Conservation (phyloP, 441 rosid species). For the Raphanus hybrid region DNA sequence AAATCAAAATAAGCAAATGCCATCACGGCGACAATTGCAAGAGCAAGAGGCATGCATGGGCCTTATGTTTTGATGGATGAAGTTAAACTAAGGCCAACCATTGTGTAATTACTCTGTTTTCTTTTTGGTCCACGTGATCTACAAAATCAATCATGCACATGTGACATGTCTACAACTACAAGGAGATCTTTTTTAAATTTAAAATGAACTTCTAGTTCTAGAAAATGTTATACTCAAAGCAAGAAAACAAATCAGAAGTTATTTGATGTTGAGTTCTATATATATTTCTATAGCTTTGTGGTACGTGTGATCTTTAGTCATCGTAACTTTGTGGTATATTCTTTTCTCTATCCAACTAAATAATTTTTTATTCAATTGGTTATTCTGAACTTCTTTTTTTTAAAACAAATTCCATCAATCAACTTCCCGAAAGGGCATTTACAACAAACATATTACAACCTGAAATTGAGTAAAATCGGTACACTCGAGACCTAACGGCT, state of each 20-base stretch:
- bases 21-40: slow-evolving; percentile 15
- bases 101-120: slow-evolving; percentile 14
- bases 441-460: too few species aligned
- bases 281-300: neutral
- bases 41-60: slow-evolving; percentile 24
- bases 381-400: neutral
- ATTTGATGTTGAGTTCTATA: neutral
- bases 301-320: slow-evolving; percentile 1
- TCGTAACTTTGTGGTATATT: neutral
- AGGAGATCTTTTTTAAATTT: neutral
- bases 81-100: slow-evolving; percentile 25
- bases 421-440: too few species aligned
- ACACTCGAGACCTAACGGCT: too few species aligned
- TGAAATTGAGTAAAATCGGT: too few species aligned
- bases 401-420: too few species aligned
- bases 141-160: slow-evolving; percentile 35
- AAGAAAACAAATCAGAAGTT: neutral
- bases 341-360: neutral
- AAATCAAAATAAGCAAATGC: neutral
- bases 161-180: slow-evolving; percentile 38
- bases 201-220: neutral
- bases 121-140: slow-evolving; percentile 28
- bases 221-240: slow-evolving; percentile 14
- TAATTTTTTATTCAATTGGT: neutral
- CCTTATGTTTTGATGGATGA: slow-evolving; percentile 16